Evolutionary conservation across 1,284 basidiomycete species (phyloP).

Genomic region (Taiwanofungus camphoratus): DNA sequence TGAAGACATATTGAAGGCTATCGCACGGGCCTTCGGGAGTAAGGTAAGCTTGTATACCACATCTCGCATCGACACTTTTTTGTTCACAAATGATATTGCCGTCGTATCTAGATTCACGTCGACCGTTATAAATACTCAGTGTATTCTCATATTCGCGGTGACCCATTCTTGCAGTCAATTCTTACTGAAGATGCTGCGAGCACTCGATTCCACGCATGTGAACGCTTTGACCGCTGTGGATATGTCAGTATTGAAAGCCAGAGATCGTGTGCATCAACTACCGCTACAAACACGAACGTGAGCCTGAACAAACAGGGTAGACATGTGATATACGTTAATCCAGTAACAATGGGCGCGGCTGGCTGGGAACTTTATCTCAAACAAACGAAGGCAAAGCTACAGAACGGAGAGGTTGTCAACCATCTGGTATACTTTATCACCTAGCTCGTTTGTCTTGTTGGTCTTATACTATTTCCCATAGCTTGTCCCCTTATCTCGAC

Average conservation of each 20-base stretch:
- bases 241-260: slow-evolving; percentile 45
- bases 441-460: background rate
- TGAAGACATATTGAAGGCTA: slow-evolving; percentile 76
- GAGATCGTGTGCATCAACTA: slow-evolving; percentile 21
- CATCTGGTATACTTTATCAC: slow-evolving; percentile 44
- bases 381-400: slow-evolving; percentile 39
- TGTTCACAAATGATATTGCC: background rate
- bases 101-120: slow-evolving; percentile 64
- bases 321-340: slow-evolving; percentile 73
- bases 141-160: slow-evolving; percentile 47
- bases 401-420: slow-evolving; percentile 41
- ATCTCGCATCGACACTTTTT: background rate
- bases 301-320: slow-evolving; percentile 30
- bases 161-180: slow-evolving; percentile 61
- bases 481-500: slow-evolving; percentile 80
- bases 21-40: slow-evolving; percentile 58
- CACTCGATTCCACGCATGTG: slow-evolving; percentile 90
- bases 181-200: slow-evolving; percentile 53
- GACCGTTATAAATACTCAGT: slow-evolving; percentile 82
- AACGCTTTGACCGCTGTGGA: slow-evolving; percentile 72
- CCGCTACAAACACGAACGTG: background rate
- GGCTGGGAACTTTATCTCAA: slow-evolving; percentile 60
- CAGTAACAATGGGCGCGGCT: slow-evolving; percentile 54
- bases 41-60: slow-evolving; percentile 39
- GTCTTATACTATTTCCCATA: slow-evolving; percentile 27